A percentile compares a stretch with the other conserved stretches of the same genome.
phyloP scores from a whole-genome alignment of 331 rosid species.

The Malus hybrid region DNA sequence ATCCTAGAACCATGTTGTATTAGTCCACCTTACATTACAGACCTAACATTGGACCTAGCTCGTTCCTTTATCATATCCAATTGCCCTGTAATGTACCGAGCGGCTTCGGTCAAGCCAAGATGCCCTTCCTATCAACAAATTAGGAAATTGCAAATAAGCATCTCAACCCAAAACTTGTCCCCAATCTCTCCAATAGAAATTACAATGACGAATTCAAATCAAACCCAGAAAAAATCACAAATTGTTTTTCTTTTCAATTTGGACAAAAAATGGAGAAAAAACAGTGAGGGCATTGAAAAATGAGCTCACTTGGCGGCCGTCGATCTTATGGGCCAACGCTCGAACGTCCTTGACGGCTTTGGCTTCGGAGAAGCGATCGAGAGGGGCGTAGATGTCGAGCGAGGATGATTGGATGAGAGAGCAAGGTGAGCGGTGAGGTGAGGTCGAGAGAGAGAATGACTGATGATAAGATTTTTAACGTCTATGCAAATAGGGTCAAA shows the following conservation, averaged over 20 bases:
- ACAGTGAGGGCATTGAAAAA: too few relatives aligned
- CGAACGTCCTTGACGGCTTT: slow-evolving; percentile 76
- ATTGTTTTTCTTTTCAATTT: not conserved
- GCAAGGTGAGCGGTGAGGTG: too few relatives aligned
- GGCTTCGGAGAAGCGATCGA: slow-evolving; percentile 77
- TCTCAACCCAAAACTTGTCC: not conserved
- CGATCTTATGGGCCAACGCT: slow-evolving; percentile 64
- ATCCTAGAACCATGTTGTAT: too few relatives aligned
- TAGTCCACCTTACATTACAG: not conserved
- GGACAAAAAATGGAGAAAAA: not conserved
- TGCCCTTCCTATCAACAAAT: slow-evolving; percentile 75
- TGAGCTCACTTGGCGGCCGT: slow-evolving; percentile 78
- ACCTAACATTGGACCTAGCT: slow-evolving; percentile 58
- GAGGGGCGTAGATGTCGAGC: slow-evolving; percentile 62
- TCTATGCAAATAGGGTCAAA: too few relatives aligned
- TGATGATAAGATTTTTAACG: too few relatives aligned
- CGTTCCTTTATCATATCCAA: slow-evolving; percentile 60
- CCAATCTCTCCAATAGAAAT: not conserved
- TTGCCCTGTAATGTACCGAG: slow-evolving; percentile 62
- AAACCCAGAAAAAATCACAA: not conserved
- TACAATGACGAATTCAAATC: not conserved
- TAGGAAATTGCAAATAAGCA: slow-evolving; percentile 17
- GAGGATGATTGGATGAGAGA: not conserved
- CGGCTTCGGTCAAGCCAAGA: slow-evolving; percentile 81
- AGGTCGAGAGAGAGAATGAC: too few relatives aligned